Base-by-base conservation (phyloP, 2,329 filamentous ascomycete species). In the Ceratocystis diversiconidia region DNA sequence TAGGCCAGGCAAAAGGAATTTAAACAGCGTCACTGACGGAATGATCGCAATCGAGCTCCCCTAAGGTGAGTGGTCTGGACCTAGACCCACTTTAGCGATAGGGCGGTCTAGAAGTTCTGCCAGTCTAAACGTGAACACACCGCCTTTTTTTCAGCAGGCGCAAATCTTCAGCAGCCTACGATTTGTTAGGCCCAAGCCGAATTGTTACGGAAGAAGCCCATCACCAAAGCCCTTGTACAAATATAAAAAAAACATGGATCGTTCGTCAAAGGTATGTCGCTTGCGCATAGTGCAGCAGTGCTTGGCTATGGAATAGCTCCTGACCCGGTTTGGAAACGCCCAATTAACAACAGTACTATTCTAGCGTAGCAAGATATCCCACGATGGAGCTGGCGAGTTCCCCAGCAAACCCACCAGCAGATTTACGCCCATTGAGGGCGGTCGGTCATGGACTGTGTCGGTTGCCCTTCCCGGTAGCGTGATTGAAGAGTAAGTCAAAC, bases 381-480 rank as follows among this genome's bases (percentile, higher is more conserved):
- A 76, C 68, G 76, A 78, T 69, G 75, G 73, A 64, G 70, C 72
- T 68, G 72, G 77, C 30, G 80, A 84, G 15, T 36, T 59, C 69
- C 61, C 67, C 19, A 66, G 65, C 55, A 89, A 86, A 72, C 87
- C 87, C 3, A 85, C 84, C 3, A 84, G 86, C 7, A 76, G 86
- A 46, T 92, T 90, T 75, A 78, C 81, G 62, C 85, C 89, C 1
- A 79, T 76, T 0, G 79, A 72, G n/a, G 75, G 80, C 59, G 85
- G 86, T 44, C 79, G 89, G 69, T 76, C 82, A 44, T 89, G 87
- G 80, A 94, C 90, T 0, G 73, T 94, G 19, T 92, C 87, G 52
- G 80, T 94, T 43, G 90, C 90, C 2, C 75, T 95, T 36, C 88
- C 90, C 1, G 88, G 87, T 43, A 92, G 88, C 72, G 84, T 94